Evolutionary conservation across 1,284 basidiomycete genomes (phyloP).

Genomic region (Leccinum subspadiceum): DNA sequence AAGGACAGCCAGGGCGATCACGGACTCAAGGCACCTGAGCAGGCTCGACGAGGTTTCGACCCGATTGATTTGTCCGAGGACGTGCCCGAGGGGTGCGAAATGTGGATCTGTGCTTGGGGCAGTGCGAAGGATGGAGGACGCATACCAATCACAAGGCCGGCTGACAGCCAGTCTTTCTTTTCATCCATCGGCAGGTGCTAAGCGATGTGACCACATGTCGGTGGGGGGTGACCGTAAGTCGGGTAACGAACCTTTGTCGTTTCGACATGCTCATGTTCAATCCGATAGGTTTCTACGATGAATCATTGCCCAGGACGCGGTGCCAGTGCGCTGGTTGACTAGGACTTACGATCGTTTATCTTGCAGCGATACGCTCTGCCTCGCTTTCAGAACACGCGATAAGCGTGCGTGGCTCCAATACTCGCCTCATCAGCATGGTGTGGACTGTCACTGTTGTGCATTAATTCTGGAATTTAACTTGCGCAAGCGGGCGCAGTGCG

Average conservation of each 20-base stretch:
- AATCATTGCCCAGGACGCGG: conserved; percentile 24
- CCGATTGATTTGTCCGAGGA: conserved; percentile 38
- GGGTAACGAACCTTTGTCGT: background rate
- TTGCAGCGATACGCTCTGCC: no score
- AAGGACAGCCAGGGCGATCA: conserved; percentile 48
- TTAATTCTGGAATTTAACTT: no score
- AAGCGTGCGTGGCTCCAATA: no score
- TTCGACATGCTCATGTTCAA: conserved; percentile 11
- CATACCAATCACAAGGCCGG: conserved; percentile 25
- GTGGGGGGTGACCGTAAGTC: conserved; percentile 55
- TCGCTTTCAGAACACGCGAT: no score
- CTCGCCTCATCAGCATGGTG: no score
- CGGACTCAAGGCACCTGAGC: conserved; percentile 22
- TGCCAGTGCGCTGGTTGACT: no score
- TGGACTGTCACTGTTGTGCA: no score
- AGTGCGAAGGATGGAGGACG: conserved; percentile 15
- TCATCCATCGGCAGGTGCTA: conserved; percentile 42
- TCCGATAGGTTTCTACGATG: conserved; percentile 56
- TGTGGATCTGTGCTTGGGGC: conserved; percentile 44
- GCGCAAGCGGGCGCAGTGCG: no score
- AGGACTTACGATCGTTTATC: no score
- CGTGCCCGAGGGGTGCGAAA: conserved; percentile 46
- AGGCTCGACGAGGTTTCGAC: conserved; percentile 49
- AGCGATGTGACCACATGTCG: no score
- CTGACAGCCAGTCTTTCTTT: conserved; percentile 37